Conservation (phyloP, 805 yeast species). For the Candida maris region DNA sequence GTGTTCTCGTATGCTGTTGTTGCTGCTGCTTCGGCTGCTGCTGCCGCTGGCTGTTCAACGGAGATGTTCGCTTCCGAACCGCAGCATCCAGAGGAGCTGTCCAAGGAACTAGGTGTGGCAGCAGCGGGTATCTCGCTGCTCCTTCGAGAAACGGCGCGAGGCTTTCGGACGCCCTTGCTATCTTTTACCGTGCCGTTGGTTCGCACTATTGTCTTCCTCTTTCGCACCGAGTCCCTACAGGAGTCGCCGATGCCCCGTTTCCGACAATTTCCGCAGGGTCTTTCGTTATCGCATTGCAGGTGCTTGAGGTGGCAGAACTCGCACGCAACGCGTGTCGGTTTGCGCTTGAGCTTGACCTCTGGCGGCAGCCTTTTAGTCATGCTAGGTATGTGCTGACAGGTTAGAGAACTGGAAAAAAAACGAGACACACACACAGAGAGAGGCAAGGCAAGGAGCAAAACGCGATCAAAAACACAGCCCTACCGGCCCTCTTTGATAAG, state of each 20-base stretch:
- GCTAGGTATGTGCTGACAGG: background rate
- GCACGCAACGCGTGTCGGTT: conserved; percentile 68
- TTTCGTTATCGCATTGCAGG: conserved; percentile 61
- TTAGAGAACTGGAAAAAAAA: too few species aligned
- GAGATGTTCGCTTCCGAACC: too few species aligned
- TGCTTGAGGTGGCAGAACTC: conserved; percentile 70
- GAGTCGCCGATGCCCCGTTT: conserved; percentile 51
- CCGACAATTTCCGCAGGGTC: conserved; percentile 71
- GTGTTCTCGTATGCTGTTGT: too few species aligned
- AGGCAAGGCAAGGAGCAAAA: too few species aligned
- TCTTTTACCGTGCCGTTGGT: conserved; percentile 4
- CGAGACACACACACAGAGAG: too few species aligned
- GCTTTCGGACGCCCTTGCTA: background rate
- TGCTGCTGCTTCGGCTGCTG: too few species aligned
- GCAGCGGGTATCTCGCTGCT: too few species aligned
- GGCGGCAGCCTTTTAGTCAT: conserved; percentile 64
- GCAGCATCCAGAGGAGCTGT: too few species aligned
- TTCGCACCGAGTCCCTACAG: conserved; percentile 59
- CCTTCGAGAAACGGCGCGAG: background rate
- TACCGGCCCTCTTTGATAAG: too few species aligned
- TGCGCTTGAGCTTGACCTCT: conserved; percentile 50
- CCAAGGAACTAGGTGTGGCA: too few species aligned
- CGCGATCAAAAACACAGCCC: too few species aligned
- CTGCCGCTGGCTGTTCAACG: too few species aligned
- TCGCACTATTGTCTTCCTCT: conserved; percentile 25